Evolutionary conservation across 805 yeast genomes (phyloP), one percentile per base, ranked within the genome.

Genomic region (Aciculoconidium aculeatum): DNA sequence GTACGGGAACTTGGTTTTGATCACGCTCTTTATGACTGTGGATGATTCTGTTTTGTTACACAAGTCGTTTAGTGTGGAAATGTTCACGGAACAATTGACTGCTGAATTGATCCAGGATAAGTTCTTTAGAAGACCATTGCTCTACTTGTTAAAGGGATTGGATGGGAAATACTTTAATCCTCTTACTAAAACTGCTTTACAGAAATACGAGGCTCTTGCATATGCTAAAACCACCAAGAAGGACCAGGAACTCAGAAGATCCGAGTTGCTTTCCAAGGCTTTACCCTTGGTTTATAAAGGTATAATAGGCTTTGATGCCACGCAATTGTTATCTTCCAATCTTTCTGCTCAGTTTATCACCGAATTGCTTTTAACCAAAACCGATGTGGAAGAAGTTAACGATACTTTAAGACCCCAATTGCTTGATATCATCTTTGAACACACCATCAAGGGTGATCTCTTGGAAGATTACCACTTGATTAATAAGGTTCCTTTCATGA

Each of bases 31-130:
- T 57, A 70, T 81, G 73, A 78, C 90, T 15, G 92, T 88, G 34
- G 98, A 90, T 65, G 98, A 90, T 66, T 88, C 97, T 2, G 92
- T 82, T 31, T 66, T 85, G 46, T 71, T 85, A 24, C 67, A 67
- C 53, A 87, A 85, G 55, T 70, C 94, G 0, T 82, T 90, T 49
- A 57, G 66, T 17, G 61, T 67, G 24, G 90, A 79, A 39, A 64
- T 72, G 35, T 53, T 59, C 37, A 53, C 65, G 12, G 63, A 71
- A 16, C 74, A 68, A 17, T 46, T 53, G 10, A 60, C 81, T 47
- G 65, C 68, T 15, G 75, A 72, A 19, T 58, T 85, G 14, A 61
- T 82, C 15, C 61, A 65, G 30, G 80, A 81, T 41, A 86, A 87
- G 53, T 82, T 70, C 47, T 86, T 88, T 18, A 74, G 98, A 63